Evolutionary conservation across 345 rosid species (phyloP), one percentile per base, ranked within the genome.

Genomic region (Salix udensis): DNA sequence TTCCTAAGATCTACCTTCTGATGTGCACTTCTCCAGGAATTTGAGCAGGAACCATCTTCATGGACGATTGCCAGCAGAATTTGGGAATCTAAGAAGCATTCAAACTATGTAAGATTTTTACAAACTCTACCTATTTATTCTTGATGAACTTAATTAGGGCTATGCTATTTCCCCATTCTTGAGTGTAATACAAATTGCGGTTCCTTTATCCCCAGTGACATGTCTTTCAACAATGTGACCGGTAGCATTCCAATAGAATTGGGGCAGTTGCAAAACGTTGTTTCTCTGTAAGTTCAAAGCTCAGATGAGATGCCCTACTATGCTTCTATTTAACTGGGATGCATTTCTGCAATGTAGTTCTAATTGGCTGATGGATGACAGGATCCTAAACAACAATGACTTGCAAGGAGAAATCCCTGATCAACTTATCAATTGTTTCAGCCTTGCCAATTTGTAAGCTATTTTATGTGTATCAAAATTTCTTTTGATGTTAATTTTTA

Each of bases 51-150:
- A 96, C 83, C 71, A 80, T 80, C 90, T 96, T 4, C 68, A 52
- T 68, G 97, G 97, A 6, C 79, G 80, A 5, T 46, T 94, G 68
- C 99, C 98, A 8, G 86, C 87, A 1, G 98, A 90, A 82, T 92
- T 87, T 80, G 95, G 99, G 70, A 90, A 88, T 74, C 97, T 96
- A 28, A 82, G 89, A 80, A 94, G 97, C 78, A 85, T 96, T 65
- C 94, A 89, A 73, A 85, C 84, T 50, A 82, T 92, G 99, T 94
- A 75, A 80, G 89, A 67, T 36, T 15, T 37, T 2, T 15, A 37
- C 26, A 19, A 7, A 24, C 39, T 30, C 9, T 31, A 34, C 14
- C 14, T 15, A 24, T 4, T 12, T 21, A 5, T 46, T 4, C 58
- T 58, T 60, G 52, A 48, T 64, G 1, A 4, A 21, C 12, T 2